Percentiles rank a stretch among this genome's conserved stretches.
Evolutionary conservation across 306 rosid species (phyloP).

Genomic region (Castanea sativa): DNA sequence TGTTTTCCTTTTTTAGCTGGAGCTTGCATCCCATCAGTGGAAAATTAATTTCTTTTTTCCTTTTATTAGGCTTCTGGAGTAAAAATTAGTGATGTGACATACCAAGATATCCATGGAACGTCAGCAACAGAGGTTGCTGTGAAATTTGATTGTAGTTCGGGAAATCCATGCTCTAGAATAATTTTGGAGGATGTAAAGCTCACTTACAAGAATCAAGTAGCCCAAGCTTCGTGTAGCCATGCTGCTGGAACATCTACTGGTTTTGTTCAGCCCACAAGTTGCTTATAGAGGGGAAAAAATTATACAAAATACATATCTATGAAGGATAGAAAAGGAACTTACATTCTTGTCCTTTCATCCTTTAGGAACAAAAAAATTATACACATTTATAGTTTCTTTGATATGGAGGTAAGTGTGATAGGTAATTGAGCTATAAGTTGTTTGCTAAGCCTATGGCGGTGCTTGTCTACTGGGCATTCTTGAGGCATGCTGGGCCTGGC

Average conservation of each 20-base stretch:
- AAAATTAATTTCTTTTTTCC: neutral
- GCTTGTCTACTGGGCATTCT: neutral
- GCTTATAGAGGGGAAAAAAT: conserved; percentile 4
- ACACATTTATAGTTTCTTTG: neutral
- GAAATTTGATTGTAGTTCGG: conserved; percentile 34
- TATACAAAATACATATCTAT: neutral
- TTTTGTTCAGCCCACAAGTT: conserved; percentile 27
- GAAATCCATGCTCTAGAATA: conserved; percentile 26
- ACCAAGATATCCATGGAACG: conserved; percentile 30
- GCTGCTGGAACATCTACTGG: conserved; percentile 30
- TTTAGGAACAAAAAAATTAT: neutral
- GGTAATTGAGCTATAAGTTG: too few relatives aligned
- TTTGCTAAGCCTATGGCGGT: conserved; percentile 12
- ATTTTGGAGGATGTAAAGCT: conserved; percentile 27
- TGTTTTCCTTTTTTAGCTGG: too few relatives aligned
- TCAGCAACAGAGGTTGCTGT: conserved; percentile 33
- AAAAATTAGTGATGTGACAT: conserved; percentile 26
- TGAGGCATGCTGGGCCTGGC: conserved; percentile 9
- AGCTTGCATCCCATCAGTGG: too few relatives aligned
- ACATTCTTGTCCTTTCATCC: neutral
- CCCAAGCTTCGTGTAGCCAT: conserved; percentile 27
- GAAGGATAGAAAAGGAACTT: neutral
- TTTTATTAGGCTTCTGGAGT: conserved; percentile 25
- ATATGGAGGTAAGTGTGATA: neutral
- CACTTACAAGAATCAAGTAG: conserved; percentile 14